Evolutionary conservation across 2,329 filamentous ascomycete genomes (phyloP), one percentile per base, ranked within the genome.

Genomic region (Sporothrix pseudoabietina): DNA sequence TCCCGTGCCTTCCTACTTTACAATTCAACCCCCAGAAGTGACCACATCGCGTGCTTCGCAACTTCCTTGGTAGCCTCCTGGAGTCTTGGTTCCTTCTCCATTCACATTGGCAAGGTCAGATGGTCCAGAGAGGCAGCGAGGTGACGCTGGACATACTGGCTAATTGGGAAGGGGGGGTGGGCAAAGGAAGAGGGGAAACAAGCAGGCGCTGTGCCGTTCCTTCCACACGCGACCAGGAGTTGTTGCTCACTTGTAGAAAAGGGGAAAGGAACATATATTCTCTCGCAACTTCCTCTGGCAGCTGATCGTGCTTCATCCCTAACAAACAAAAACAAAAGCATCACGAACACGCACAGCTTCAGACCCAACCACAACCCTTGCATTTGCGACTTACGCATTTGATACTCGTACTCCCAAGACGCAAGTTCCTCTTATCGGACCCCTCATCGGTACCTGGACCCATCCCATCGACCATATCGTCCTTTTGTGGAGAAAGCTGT

Each of bases 401-500:
- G 16, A 32, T 49, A 49, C 39, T 68, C 63, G 63, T 49, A 49
- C 63, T 68, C 41, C 63, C 2, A 44, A 47, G 61, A 49, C 41
- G 19, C 69, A 54, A 71, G 41, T 71, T 30, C 54, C 44, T 26
- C 55, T 55, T 55, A 71, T 63, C 47, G 32, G 8, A 54, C 41
- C 16, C 52, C 32, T 35, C 41, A 59, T 44, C 44, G 47, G 47
- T 69, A 35, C 66, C 66, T 54, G 47, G 30, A 35, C 39, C 66
- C 55, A 49, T 49, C 44, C 44, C 44, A 71, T 55, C 41, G 54
- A 41, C 63, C 7, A 19, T 52, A 59, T 59, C 71, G 59, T 63
- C 66, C 30, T 49, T 71, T 74, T 74, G 69, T 74, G 72, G 69
- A 52, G 72, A 71, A 19, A 19, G 12, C 30, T 47, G 61, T 30